Conservation (phyloP, 2,329 filamentous ascomycete genomes). For the Lachnellula occidentalis region DNA sequence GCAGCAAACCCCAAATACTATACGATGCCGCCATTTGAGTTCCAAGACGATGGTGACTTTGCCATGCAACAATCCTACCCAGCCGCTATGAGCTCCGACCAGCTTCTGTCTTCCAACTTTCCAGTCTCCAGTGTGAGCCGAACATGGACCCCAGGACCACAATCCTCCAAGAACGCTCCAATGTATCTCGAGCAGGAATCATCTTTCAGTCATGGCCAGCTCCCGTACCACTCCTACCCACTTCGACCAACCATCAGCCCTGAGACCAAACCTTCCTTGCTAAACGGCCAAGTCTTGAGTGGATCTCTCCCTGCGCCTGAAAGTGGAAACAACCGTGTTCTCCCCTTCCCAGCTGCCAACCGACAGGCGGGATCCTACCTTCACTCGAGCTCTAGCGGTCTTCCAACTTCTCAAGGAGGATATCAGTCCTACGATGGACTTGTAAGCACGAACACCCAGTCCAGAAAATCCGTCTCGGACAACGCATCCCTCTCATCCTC, state of each 20-base stretch:
- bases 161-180: conserved; percentile 11
- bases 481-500: conserved; percentile 7
- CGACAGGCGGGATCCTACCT: conserved; percentile 12
- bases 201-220: conserved; percentile 16
- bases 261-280: conserved; percentile 15
- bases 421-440: conserved; percentile 14
- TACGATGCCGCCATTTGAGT: conserved; percentile 18
- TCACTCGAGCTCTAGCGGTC: conserved; percentile 8
- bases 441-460: conserved; percentile 3
- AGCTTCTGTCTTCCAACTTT: conserved; percentile 12
- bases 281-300: conserved; percentile 5
- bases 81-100: conserved; percentile 13
- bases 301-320: conserved; percentile 15
- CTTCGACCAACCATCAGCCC: conserved; percentile 17
- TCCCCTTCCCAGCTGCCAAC: conserved; percentile 21
- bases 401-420: conserved; percentile 7
- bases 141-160: conserved; percentile 16
- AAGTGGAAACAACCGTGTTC: conserved; percentile 22
- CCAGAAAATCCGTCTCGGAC: conserved; percentile 1
- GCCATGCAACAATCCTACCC: conserved; percentile 6
- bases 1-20: conserved; percentile 17
- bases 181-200: conserved; percentile 19
- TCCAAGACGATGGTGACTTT: conserved; percentile 25
- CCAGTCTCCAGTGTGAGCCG: conserved; percentile 7
- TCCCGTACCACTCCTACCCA: conserved; percentile 17